Conservation (phyloP, 2,329 filamentous ascomycete genomes). For the Diaporthe australafricana region DNA sequence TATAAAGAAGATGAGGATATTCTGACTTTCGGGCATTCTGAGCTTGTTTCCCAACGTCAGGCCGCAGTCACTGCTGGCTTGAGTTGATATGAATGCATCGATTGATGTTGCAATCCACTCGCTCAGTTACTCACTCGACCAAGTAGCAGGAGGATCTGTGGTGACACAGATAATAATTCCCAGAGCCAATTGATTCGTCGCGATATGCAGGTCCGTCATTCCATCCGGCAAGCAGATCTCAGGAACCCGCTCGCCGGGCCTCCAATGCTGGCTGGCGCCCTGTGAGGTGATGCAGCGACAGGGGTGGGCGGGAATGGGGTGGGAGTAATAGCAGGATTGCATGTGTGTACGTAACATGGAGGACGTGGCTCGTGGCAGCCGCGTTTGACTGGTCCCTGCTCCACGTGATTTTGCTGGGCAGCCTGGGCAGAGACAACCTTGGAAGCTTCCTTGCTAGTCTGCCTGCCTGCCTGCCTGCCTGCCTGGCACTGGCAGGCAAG, state of each 20-base stretch:
- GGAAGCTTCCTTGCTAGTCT: conserved; percentile 13
- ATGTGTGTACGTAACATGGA: background rate
- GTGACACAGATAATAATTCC: background rate
- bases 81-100: background rate
- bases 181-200: background rate
- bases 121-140: background rate
- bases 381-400: background rate
- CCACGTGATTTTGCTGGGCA: conserved; percentile 29
- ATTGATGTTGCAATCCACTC: background rate
- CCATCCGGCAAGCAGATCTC: background rate
- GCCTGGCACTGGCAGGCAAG: background rate
- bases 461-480: background rate
- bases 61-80: background rate
- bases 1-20: conserved; percentile 34
- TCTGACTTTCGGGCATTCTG: conserved; percentile 15
- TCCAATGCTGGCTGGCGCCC: too few species aligned
- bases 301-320: background rate
- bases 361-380: background rate
- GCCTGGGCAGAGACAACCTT: conserved; percentile 12
- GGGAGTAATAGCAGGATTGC: background rate
- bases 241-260: conserved; percentile 7
- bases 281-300: conserved; percentile 9
- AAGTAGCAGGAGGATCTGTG: background rate
- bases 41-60: background rate
- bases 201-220: conserved; percentile 13